These are phyloP conservation scores for Tylopilus felleus DNA, from an alignment of 768 basidiomycete genomes.

Conservation along the genomic window DNA sequence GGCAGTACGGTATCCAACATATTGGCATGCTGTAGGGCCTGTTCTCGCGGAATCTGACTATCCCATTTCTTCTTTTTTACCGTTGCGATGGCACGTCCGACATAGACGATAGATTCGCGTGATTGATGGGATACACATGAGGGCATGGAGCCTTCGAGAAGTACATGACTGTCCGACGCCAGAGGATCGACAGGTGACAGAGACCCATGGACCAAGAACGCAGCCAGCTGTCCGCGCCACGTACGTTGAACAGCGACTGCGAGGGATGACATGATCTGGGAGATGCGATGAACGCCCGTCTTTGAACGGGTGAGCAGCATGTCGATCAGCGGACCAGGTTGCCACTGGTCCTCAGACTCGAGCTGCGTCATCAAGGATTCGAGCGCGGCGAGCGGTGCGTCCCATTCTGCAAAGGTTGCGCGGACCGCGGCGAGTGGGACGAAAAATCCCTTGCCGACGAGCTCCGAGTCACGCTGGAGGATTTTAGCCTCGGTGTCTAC, in stretches of 20 bases:
- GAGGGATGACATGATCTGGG: conserved; percentile 67
- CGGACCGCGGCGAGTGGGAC: conserved; percentile 84
- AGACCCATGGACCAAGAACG: conserved; percentile 78
- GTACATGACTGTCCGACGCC: conserved; percentile 53
- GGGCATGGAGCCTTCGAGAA: conserved; percentile 68
- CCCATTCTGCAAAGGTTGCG: conserved; percentile 85
- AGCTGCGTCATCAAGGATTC: conserved; percentile 61
- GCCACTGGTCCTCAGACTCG: conserved; percentile 48
- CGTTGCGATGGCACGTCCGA: conserved; percentile 83
- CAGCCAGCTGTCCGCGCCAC: conserved; percentile 81
- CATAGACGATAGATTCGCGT: conserved; percentile 78
- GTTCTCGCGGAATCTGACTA: conserved; percentile 65
- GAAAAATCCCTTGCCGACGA: conserved; percentile 78
- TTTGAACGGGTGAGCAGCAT: conserved; percentile 66
- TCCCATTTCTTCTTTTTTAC: conserved; percentile 79
- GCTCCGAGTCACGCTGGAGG: conserved; percentile 64
- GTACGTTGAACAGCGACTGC: conserved; percentile 73
- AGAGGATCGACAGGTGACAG: conserved; percentile 61
- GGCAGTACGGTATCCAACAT: conserved; percentile 66
- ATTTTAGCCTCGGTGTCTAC: conserved; percentile 80
- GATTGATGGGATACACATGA: conserved; percentile 70
- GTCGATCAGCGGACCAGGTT: conserved; percentile 78
- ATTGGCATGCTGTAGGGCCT: conserved; percentile 63
- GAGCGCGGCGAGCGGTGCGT: conserved; percentile 76
- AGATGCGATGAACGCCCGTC: conserved; percentile 76